Base-by-base conservation (phyloP, 192 early-diverging fungal genomes). In the Funneliformis mosseae region DNA sequence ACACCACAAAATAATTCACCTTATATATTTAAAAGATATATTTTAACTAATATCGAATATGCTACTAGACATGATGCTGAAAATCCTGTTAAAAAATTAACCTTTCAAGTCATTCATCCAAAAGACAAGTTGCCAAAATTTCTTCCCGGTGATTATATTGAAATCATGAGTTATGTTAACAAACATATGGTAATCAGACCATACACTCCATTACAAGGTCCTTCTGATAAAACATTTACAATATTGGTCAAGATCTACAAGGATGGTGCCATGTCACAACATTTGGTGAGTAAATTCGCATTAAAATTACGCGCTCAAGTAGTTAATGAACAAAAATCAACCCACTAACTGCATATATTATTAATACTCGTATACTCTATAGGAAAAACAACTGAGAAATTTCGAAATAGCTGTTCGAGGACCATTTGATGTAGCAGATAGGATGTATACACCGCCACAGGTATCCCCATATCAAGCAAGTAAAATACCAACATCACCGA, bases 91-190 rank as follows among this genome's bases (percentile, higher is more conserved):
- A 60, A 64, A 23, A n/a, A 64, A 16, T 77, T 77, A 38, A 77
- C 76, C 11, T 77, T 77, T 64, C 60, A 67, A 67, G 33, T 67
- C 12, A 21, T 67, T 67, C 64, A 67, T 67, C 64, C 64, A 67
- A 33, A 33, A 33, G 64, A 67, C 33, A 67, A 67, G 33, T 67
- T 43, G 39, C 55, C 76, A 45, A 77, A 23, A 45, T 62, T 77
- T 63, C 10, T 80, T 25, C 79, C 79, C 18, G 79, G 79, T 5
- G 70, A 80, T 43, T 80, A 27, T 27, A 73, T 80, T 33, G 79
- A 80, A 62, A 50, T 80, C 55, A 66, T 67, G 55, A 45, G 70
- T 39, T 41, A 43, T 28, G 46, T 74, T 42, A 73, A 80, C 16
- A 62, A 62, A n/a, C 50, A 73, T 25, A 50, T 74, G 7, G 41